Conservation (phyloP, 1,284 basidiomycete genomes). For the Ceraceosorus guamensis region DNA sequence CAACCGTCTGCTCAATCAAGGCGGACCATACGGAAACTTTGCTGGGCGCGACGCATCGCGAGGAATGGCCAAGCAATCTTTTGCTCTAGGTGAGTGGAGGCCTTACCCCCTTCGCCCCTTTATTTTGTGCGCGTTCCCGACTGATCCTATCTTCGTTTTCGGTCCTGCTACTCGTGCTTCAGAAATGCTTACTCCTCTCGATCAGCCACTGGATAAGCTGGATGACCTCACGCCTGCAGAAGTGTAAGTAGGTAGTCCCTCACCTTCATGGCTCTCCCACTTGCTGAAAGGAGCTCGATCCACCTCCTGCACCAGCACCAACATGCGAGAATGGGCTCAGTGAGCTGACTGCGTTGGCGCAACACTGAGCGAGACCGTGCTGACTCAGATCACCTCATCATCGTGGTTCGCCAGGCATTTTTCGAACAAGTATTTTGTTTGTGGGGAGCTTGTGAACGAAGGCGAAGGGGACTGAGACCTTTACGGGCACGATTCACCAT, state of each 20-base stretch:
- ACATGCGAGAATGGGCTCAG: constrained; percentile 13
- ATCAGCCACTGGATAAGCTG: constrained; percentile 75
- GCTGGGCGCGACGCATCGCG: constrained; percentile 86
- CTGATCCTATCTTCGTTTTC: not conserved
- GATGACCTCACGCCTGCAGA: constrained; percentile 69
- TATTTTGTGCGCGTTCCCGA: not conserved
- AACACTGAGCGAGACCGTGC: not conserved
- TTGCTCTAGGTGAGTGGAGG: constrained; percentile 64
- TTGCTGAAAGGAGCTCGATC: not conserved
- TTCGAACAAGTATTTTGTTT: constrained; percentile 39
- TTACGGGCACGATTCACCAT: not conserved
- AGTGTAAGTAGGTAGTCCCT: constrained; percentile 59
- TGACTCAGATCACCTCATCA: not conserved
- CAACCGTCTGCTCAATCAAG: constrained; percentile 50
- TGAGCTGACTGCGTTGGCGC: not conserved
- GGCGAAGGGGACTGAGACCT: constrained; percentile 12
- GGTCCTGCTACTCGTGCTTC: too few species aligned
- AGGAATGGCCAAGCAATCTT: constrained; percentile 95
- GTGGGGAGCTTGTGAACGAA: constrained; percentile 44
- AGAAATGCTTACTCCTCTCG: constrained; percentile 80
- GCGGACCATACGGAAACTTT: constrained; percentile 93
- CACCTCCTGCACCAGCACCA: not conserved
- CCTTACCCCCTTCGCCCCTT: too few species aligned
- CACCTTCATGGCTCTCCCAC: not conserved
- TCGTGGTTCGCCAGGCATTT: constrained; percentile 20